Evolutionary conservation across 2,329 filamentous ascomycete species (phyloP).

Genomic region (Aspergillus novoparasiticus): DNA sequence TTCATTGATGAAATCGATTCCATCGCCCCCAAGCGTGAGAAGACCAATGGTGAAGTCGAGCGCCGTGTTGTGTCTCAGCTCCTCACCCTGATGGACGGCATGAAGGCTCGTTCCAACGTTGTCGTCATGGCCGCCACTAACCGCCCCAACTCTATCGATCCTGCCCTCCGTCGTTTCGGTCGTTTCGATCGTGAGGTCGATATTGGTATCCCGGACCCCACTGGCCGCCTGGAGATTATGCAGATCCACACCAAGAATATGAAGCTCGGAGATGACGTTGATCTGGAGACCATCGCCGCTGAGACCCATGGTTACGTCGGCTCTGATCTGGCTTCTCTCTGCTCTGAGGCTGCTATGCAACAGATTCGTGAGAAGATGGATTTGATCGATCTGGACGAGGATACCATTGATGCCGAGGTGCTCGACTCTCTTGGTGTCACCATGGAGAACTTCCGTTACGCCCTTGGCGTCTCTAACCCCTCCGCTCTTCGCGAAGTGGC

Average conservation of each 20-base stretch:
- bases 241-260: constrained; percentile 99
- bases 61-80: constrained; percentile 97
- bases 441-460: constrained; percentile 99
- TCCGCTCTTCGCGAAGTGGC: constrained; percentile 98
- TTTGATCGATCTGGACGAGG: constrained; percentile 96
- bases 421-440: constrained; percentile 97
- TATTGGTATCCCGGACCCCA: constrained; percentile 96
- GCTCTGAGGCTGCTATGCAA: constrained; percentile 99
- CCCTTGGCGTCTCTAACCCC: constrained; percentile 96
- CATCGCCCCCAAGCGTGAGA: constrained; percentile 98
- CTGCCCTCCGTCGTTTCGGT: constrained; percentile 93
- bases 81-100: constrained; percentile 96
- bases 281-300: constrained; percentile 92
- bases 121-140: constrained; percentile 99
- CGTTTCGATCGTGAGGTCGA: constrained; percentile 99
- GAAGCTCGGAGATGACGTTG: constrained; percentile 96
- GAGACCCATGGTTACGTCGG: constrained; percentile 99
- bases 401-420: constrained; percentile 98
- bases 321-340: constrained; percentile 96
- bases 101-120: constrained; percentile 98
- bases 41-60: constrained; percentile 99
- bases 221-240: constrained; percentile 96
- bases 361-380: constrained; percentile 99
- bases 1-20: constrained; percentile 99
- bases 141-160: constrained; percentile 97